Evolutionary conservation across 2,329 filamentous ascomycete genomes (phyloP).

Genomic region (Tolypocladium tundrense): DNA sequence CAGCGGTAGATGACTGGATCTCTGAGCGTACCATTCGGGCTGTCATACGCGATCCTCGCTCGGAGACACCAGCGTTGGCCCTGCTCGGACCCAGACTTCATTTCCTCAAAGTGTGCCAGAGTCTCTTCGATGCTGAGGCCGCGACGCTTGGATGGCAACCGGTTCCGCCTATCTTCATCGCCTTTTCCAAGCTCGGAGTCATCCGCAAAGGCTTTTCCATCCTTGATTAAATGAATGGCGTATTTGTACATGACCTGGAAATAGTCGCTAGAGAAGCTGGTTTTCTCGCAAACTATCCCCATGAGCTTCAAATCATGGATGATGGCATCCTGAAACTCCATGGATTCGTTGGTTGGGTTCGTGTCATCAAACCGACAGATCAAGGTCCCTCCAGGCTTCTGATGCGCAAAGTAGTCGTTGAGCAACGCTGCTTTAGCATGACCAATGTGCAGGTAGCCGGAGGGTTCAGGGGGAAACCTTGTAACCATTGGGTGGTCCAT

Average conservation of each 20-base stretch:
- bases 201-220: slow-evolving; percentile 77
- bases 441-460: slow-evolving; percentile 80
- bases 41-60: slow-evolving; percentile 84
- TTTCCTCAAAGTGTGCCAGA: slow-evolving; percentile 77
- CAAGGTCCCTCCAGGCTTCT: slow-evolving; percentile 74
- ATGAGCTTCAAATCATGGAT: slow-evolving; percentile 75
- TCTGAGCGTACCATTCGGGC: slow-evolving; percentile 89
- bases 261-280: slow-evolving; percentile 81
- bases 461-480: slow-evolving; percentile 80
- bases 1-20: slow-evolving; percentile 97
- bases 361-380: slow-evolving; percentile 87
- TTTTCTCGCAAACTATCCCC: slow-evolving; percentile 70
- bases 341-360: slow-evolving; percentile 85
- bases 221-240: slow-evolving; percentile 66
- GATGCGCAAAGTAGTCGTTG: slow-evolving; percentile 89
- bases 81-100: slow-evolving; percentile 72
- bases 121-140: slow-evolving; percentile 74
- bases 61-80: slow-evolving; percentile 84
- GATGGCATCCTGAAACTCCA: slow-evolving; percentile 83
- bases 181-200: slow-evolving; percentile 79
- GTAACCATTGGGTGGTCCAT: slow-evolving; percentile 75
- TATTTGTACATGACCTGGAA: slow-evolving; percentile 78
- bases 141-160: slow-evolving; percentile 75
- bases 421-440: slow-evolving; percentile 81
- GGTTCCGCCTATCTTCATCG: slow-evolving; percentile 66